These are phyloP conservation scores for Fraxinus ornus DNA, from an alignment of 305 asterid species.

Conservation along the genomic window DNA sequence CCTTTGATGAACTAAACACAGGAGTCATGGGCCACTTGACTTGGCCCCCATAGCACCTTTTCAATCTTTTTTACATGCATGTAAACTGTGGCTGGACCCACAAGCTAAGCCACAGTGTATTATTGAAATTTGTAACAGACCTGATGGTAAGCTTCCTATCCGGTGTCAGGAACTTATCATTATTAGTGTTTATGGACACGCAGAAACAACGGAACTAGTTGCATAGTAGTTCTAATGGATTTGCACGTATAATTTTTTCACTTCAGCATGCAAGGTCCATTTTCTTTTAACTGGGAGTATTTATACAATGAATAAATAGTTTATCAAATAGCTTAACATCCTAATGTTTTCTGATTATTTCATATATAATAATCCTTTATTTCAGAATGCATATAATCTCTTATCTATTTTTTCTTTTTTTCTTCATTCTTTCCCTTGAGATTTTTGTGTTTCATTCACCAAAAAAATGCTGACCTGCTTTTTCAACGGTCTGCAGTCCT, in stretches of 20 bases:
- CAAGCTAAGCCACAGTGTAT: neutral
- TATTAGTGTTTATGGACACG: neutral
- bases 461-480: slow-evolving; percentile 22
- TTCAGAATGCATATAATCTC: neutral
- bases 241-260: neutral
- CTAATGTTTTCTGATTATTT: neutral
- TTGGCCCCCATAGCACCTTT: neutral
- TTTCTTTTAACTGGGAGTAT: neutral
- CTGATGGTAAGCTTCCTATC: neutral
- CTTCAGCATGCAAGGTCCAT: neutral
- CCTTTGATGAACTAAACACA: neutral
- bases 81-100: neutral
- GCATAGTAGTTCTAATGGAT: neutral
- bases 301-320: neutral
- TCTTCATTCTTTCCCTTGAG: slow-evolving; percentile 10
- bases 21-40: neutral
- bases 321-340: neutral
- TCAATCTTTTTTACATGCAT: neutral
- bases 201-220: neutral
- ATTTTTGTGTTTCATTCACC: slow-evolving; percentile 14
- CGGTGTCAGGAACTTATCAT: neutral
- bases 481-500: slow-evolving; percentile 45
- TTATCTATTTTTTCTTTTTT: neutral
- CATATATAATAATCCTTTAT: neutral
- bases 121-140: neutral